Evolutionary conservation across 1,284 basidiomycete species (phyloP), one percentile per base, ranked within the genome.

Genomic region (Cryptococcus jaspeensis): DNA sequence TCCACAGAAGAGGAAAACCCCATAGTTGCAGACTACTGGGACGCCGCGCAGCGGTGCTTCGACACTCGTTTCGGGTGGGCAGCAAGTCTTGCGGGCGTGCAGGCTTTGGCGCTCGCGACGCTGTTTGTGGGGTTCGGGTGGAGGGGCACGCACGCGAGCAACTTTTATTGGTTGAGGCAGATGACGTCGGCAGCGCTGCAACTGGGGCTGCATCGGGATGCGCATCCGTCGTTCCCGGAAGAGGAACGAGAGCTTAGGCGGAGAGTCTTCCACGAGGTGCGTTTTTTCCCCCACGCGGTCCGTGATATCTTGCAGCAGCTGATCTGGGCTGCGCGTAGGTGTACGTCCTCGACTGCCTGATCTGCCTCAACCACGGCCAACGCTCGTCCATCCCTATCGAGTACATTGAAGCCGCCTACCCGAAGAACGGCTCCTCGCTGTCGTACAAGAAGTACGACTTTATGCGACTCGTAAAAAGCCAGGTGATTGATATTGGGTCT

Each of bases 51-150:
- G 42, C 50, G 62, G 46, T 75, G 74, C 59, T 72, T 75, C 41
- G 72, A 74, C 48, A 72, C 71, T 4, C 61, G 69, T 12, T 74
- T 72, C 53, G 74, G 74, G 3, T 75, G 71, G 70, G 63, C 66
- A 4, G 64, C 71, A 0, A 71, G 64, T 43, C 61, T 75, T 0
- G 65, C 72, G 5, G 74, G 72, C 7, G 70, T 74, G 3, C 74
- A 75, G 53, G 72, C 72, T 9, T 52, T 74, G 38, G 60, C 59
- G 2, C 51, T 75, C 13, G 66, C 65, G 23, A 63, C 70, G 5
- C 51, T 69, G 11, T 75, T 75, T 58, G 74, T 74, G 22, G 66
- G 64, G 2, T 72, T 74, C 54, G 72, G 71, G 0, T 72, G 71
- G 69, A 58, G 68, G 43, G 74, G 72, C 4, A 66, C 69, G 2